Conservation (phyloP, 805 yeast genomes). For the Kodamaea leandrae region DNA sequence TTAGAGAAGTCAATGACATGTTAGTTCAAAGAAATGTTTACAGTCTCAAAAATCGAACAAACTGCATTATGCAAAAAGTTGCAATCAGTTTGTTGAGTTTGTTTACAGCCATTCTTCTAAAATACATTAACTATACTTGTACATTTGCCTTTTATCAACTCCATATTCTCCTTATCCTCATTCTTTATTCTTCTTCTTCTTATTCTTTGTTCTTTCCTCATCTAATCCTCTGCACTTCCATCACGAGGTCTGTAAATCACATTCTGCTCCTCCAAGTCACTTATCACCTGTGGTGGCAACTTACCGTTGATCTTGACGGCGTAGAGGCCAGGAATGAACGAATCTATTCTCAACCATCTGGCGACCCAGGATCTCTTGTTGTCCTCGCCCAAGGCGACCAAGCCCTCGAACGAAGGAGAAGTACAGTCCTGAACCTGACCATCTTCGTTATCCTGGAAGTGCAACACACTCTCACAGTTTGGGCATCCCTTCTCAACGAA, state of each 20-base stretch:
- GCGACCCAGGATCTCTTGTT: constrained; percentile 88
- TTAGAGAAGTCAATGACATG: no score
- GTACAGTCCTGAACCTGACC: constrained; percentile 86
- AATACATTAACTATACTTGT: not conserved
- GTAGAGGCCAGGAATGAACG: constrained; percentile 83
- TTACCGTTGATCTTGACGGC: constrained; percentile 93
- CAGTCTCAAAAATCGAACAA: not conserved
- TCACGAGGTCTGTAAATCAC: constrained; percentile 91
- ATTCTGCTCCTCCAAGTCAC: constrained; percentile 69
- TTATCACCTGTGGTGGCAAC: constrained; percentile 80
- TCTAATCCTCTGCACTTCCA: constrained; percentile 71
- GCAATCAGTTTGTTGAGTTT: no score
- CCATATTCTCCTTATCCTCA: not conserved
- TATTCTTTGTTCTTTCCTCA: not conserved
- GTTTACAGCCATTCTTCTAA: no score
- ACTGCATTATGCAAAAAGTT: no score
- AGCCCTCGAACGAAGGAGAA: constrained; percentile 93
- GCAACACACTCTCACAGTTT: constrained; percentile 87
- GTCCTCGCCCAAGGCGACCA: constrained; percentile 86
- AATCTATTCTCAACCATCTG: constrained; percentile 88
- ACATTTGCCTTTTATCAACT: not conserved
- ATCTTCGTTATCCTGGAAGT: constrained; percentile 74
- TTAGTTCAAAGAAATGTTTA: no score
- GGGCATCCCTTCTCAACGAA: constrained; percentile 92
- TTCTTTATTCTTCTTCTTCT: not conserved